Evolutionary conservation across 495 filamentous ascomycete genomes (phyloP).

Genomic region (Darksidea phi): DNA sequence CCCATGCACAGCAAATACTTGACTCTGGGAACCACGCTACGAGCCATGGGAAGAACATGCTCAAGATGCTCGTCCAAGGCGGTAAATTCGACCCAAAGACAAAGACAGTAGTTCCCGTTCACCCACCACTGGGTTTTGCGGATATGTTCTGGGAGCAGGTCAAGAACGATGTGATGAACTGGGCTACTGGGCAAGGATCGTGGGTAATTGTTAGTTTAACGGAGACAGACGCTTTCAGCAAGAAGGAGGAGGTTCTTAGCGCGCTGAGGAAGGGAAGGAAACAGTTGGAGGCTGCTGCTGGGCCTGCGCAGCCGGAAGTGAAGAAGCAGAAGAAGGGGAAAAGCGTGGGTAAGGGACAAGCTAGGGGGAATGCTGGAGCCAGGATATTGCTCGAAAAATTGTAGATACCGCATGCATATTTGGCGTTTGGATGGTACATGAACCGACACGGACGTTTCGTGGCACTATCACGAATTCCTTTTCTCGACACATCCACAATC

Average conservation of each 20-base stretch:
- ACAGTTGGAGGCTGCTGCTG: constrained; percentile 52
- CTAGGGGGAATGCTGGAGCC: constrained; percentile 52
- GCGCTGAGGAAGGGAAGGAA: constrained; percentile 59
- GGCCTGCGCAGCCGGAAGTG: constrained; percentile 39
- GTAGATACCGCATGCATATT: neutral
- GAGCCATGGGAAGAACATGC: constrained; percentile 62
- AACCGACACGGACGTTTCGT: too few species aligned
- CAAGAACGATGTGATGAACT: constrained; percentile 69
- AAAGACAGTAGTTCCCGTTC: constrained; percentile 63
- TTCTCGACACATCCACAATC: too few species aligned
- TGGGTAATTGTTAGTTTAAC: constrained; percentile 79
- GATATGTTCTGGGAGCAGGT: constrained; percentile 74
- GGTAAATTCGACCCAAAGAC: constrained; percentile 73
- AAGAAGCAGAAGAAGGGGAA: constrained; percentile 40
- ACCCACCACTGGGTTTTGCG: constrained; percentile 80
- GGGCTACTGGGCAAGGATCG: constrained; percentile 78
- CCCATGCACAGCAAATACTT: constrained; percentile 63
- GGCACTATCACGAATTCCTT: too few species aligned
- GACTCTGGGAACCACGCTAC: constrained; percentile 42
- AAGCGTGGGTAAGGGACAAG: constrained; percentile 40
- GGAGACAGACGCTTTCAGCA: constrained; percentile 74
- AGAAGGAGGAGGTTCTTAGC: constrained; percentile 63
- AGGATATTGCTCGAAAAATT: constrained; percentile 52
- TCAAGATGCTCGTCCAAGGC: constrained; percentile 84
- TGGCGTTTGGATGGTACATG: too few species aligned